Evolutionary conservation across 305 asterid species (phyloP), one percentile per base, ranked within the genome.

Genomic region (Plantago lanceolata): DNA sequence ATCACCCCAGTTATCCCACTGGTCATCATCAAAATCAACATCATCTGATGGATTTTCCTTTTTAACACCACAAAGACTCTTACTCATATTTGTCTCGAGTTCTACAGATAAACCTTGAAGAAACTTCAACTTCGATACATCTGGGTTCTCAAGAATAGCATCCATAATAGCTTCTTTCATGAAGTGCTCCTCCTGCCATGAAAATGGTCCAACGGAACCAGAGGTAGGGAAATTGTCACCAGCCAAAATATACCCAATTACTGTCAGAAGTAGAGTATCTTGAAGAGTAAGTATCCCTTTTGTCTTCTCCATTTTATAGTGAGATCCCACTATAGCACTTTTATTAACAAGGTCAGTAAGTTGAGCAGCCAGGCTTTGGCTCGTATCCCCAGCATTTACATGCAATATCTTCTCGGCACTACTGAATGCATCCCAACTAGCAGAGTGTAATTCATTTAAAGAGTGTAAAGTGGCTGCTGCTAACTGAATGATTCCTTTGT

Each of bases 141-240:
- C 59, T 64, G 95, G 97, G 75, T 85, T 90, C 70, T 88, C 97
- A 37, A 93, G 82, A 74, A 93, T 72, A 8, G 96, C 94, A 77
- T 93, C 99, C 57, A 93, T 77, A 47, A 93, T 82, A 68, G 97
- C 97, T 68, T 87, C 99, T 84, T 93, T 92, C 87, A 93, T 84
- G 84, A 87, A 87, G 68, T 87, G 96, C 73, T 93, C 99, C 80
- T 93, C 99, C 80, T 93, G 95, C 99, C 99, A 93, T 64, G 99
- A 84, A 76, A 93, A 93, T 28, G 99, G 99, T 59, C 98, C 86
- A 31, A 67, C 83, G 48, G 97, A 80, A 67, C 99, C 95, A 20
- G 96, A 85, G 62, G 92, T 87, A 20, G 97, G 99, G 75, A 90
- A 93, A 78, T 84, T 87, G 74, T 84, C 96, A 54, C 97, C 96